Percentiles rank a stretch among this genome's conserved stretches.
Conservation (phyloP, 2,329 filamentous ascomycete genomes). For the Fusarium nanum region DNA sequence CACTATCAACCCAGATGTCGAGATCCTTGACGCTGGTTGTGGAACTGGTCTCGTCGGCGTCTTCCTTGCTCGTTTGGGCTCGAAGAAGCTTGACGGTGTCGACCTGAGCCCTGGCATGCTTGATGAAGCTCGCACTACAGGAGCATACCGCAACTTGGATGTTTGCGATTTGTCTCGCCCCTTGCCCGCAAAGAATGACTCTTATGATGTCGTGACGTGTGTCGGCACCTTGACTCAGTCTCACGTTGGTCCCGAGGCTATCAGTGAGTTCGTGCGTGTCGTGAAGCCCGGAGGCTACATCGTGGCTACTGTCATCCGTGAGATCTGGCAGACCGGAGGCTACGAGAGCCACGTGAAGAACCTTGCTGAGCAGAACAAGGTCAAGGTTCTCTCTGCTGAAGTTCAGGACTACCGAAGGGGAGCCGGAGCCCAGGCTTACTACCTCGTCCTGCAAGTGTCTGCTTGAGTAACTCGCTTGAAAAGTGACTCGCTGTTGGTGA, state of each 20-base stretch:
- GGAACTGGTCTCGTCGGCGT: constrained; percentile 65
- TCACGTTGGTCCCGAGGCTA: constrained; percentile 63
- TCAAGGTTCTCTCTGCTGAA: constrained; percentile 46
- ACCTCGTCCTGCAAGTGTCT: constrained; percentile 48
- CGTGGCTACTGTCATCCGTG: constrained; percentile 62
- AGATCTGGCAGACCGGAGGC: constrained; percentile 61
- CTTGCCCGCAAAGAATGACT: constrained; percentile 53
- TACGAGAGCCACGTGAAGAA: constrained; percentile 58
- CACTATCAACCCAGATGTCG: constrained; percentile 37
- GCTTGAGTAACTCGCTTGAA: constrained; percentile 23
- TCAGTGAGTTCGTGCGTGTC: constrained; percentile 63
- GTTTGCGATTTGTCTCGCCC: constrained; percentile 60
- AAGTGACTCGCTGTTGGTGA: constrained; percentile 15
- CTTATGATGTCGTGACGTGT: constrained; percentile 64
- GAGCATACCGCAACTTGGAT: constrained; percentile 59
- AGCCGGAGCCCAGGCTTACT: constrained; percentile 48
- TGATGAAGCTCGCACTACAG: constrained; percentile 60
- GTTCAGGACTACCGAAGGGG: constrained; percentile 50
- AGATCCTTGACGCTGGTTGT: constrained; percentile 66
- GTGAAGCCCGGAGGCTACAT: constrained; percentile 60
- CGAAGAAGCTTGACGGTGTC: constrained; percentile 62
- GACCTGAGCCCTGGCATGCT: constrained; percentile 67
- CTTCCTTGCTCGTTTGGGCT: constrained; percentile 57
- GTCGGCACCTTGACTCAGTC: constrained; percentile 66
- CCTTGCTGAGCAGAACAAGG: constrained; percentile 44